phyloP scores from a whole-genome alignment of 371 early-diverging fungal species.

The Syncephalis plumigaleata region DNA sequence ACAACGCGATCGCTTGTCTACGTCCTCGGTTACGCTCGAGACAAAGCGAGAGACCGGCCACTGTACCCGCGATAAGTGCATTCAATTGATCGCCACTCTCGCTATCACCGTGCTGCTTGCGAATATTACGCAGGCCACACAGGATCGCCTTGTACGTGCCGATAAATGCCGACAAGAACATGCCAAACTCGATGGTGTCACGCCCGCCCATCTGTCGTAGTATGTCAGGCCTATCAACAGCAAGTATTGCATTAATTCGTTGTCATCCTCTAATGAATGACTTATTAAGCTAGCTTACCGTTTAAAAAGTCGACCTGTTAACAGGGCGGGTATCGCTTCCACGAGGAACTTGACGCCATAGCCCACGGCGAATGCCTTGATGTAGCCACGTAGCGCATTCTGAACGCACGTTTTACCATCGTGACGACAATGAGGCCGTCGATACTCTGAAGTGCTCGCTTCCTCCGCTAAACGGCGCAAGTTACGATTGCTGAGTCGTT shows the following conservation, averaged over 20 bases:
- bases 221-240: slow-evolving; percentile 21
- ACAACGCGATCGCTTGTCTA: slow-evolving; percentile 58
- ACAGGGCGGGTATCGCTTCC: slow-evolving; percentile 40
- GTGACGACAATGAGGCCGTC: slow-evolving; percentile 35
- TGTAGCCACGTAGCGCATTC: slow-evolving; percentile 51
- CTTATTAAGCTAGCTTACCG: slow-evolving; percentile 15
- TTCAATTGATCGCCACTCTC: slow-evolving; percentile 32
- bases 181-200: slow-evolving; percentile 64
- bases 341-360: slow-evolving; percentile 59
- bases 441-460: no score
- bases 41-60: slow-evolving; percentile 49
- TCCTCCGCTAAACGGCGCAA: no score
- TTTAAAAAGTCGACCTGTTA: slow-evolving; percentile 44
- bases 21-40: slow-evolving; percentile 52
- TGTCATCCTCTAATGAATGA: not conserved
- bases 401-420: slow-evolving; percentile 53
- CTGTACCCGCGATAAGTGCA: slow-evolving; percentile 58
- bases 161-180: slow-evolving; percentile 62
- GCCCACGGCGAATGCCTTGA: slow-evolving; percentile 52
- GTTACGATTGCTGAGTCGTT: slow-evolving; percentile 27
- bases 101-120: slow-evolving; percentile 15
- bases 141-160: slow-evolving; percentile 61
- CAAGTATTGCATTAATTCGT: not conserved
- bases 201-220: slow-evolving; percentile 35
- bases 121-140: slow-evolving; percentile 41